Percentiles rank a stretch among this genome's conserved stretches.
Evolutionary conservation across 495 filamentous ascomycete genomes (phyloP).

Genomic region (Parathielavia appendiculata): DNA sequence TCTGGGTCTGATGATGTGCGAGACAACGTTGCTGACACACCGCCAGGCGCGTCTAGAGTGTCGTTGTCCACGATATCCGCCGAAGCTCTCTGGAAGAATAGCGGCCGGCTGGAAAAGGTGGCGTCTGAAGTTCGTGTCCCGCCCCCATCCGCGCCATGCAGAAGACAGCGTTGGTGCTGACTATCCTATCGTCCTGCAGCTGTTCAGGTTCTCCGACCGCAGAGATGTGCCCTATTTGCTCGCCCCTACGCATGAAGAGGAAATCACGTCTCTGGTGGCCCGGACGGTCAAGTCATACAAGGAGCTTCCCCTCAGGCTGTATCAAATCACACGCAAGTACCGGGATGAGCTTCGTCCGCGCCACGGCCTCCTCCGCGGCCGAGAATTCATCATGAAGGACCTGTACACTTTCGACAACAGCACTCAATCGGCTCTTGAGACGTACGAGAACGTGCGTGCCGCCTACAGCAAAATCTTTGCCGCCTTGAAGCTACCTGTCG

Average conservation of each 20-base stretch:
- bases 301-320: conserved; percentile 77
- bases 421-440: conserved; percentile 59
- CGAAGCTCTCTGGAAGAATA: conserved; percentile 72
- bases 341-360: conserved; percentile 85
- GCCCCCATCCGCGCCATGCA: background rate
- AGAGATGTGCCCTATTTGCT: conserved; percentile 71
- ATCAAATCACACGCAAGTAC: conserved; percentile 93
- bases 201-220: conserved; percentile 77
- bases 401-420: conserved; percentile 89
- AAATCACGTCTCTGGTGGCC: conserved; percentile 78
- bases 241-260: conserved; percentile 93
- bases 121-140: conserved; percentile 39
- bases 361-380: conserved; percentile 81
- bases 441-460: conserved; percentile 65
- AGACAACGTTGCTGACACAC: background rate
- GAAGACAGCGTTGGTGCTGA: conserved; percentile 9
- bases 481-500: conserved; percentile 75
- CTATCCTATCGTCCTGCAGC: conserved; percentile 39
- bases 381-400: conserved; percentile 98
- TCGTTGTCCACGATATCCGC: conserved; percentile 84
- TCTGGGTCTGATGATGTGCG: background rate
- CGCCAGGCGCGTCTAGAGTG: conserved; percentile 74
- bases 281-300: conserved; percentile 76
- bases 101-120: conserved; percentile 36
- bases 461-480: conserved; percentile 73